Percentiles rank a stretch among this genome's conserved stretches.
Conservation (phyloP, 2,329 filamentous ascomycete genomes). For the Venturia aucupariae region DNA sequence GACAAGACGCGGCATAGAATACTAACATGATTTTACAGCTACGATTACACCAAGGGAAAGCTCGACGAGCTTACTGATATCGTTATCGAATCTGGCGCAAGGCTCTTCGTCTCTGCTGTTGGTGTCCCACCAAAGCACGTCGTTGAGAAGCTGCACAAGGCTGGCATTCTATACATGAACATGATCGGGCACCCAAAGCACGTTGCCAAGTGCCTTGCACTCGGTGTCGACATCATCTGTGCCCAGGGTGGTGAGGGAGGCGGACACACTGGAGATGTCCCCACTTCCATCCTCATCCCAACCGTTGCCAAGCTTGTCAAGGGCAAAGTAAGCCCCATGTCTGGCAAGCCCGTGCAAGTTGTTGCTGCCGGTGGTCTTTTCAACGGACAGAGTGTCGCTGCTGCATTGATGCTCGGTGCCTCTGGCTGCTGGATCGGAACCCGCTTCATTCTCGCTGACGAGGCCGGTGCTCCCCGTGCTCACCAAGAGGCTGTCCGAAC, state of each 20-base stretch:
- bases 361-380: conserved; percentile 34
- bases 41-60: conserved; percentile 99
- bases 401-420: conserved; percentile 86
- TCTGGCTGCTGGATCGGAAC: conserved; percentile 94
- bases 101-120: conserved; percentile 93
- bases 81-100: conserved; percentile 83
- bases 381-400: conserved; percentile 56
- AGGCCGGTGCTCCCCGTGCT: conserved; percentile 84
- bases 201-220: conserved; percentile 87
- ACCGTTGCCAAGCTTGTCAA: conserved; percentile 75
- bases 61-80: conserved; percentile 83
- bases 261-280: conserved; percentile 90
- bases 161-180: conserved; percentile 96
- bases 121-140: conserved; percentile 83
- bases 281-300: conserved; percentile 86
- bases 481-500: conserved; percentile 96
- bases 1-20: neutral
- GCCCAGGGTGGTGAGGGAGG: conserved; percentile 97
- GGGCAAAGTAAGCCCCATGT: conserved; percentile 77
- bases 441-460: conserved; percentile 85
- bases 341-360: conserved; percentile 79
- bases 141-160: conserved; percentile 80
- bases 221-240: conserved; percentile 89
- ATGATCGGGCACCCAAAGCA: conserved; percentile 99
- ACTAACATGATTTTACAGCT: conserved; percentile 48